Evolutionary conservation across 2,329 filamentous ascomycete species (phyloP).

Genomic region (Plenodomus biglobosus): DNA sequence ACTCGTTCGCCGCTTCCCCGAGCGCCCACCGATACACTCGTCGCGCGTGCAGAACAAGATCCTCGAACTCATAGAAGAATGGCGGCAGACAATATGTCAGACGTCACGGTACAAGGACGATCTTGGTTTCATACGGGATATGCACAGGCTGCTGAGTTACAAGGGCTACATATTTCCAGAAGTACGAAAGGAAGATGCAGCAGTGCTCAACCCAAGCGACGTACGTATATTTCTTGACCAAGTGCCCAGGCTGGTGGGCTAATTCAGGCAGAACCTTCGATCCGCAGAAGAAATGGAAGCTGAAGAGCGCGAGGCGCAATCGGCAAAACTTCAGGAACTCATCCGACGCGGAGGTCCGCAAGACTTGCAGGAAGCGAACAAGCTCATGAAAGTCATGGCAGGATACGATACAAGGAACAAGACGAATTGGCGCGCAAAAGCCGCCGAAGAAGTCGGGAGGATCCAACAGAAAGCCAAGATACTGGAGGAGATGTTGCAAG

Average conservation of each 20-base stretch:
- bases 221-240: slow-evolving; percentile 60
- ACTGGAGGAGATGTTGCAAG: slow-evolving; percentile 88
- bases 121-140: slow-evolving; percentile 91
- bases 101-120: slow-evolving; percentile 98
- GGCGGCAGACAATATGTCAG: slow-evolving; percentile 96
- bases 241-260: slow-evolving; percentile 13
- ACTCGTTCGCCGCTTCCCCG: slow-evolving; percentile 91
- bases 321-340: slow-evolving; percentile 95
- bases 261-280: slow-evolving; percentile 72
- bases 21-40: slow-evolving; percentile 82
- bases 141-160: slow-evolving; percentile 93
- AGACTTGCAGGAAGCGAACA: slow-evolving; percentile 94
- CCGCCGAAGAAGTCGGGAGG: slow-evolving; percentile 89
- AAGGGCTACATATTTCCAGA: slow-evolving; percentile 97
- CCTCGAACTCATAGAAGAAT: slow-evolving; percentile 95
- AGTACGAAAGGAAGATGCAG: slow-evolving; percentile 88
- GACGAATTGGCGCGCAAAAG: slow-evolving; percentile 96
- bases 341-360: slow-evolving; percentile 90
- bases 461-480: slow-evolving; percentile 94
- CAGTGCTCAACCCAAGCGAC: slow-evolving; percentile 94
- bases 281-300: slow-evolving; percentile 99
- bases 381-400: slow-evolving; percentile 98
- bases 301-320: slow-evolving; percentile 91
- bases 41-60: slow-evolving; percentile 90
- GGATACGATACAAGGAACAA: slow-evolving; percentile 94